Evolutionary conservation across 2,329 filamentous ascomycete species (phyloP), one percentile per base, ranked within the genome.

Genomic region (Thelonectria rubi): DNA sequence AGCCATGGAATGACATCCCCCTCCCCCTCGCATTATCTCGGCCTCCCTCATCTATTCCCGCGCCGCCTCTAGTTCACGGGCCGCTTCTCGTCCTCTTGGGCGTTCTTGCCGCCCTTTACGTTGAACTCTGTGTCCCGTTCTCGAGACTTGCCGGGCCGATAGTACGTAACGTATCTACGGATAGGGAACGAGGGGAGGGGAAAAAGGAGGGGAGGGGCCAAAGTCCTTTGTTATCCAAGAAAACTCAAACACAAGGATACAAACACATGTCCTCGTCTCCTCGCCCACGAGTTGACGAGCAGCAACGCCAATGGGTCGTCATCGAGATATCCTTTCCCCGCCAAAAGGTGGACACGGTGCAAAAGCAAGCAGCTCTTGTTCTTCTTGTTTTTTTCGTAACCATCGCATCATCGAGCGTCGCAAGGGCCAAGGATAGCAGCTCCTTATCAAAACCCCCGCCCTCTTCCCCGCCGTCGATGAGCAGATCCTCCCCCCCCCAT

Each of bases 121-220:
- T 52, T 48, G 58, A 61, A 65, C 56, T 57, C 42, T 62, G 37
- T n/a, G n/a, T n/a, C n/a, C n/a, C n/a, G n/a, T n/a, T n/a, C n/a
- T 69, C 47, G 61, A 70, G 60, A 63, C 58, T 69, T 69, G 66
- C 69, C 64, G 53, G 32, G 32, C 32, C 32, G 32, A 24, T 24
- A 24, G n/a, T 24, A 24, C 24, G 24, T 24, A 24, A 24, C 24
- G 24, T 24, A 24, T 24, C 24, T 7, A n/a, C n/a, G n/a, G n/a
- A n/a, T n/a, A n/a, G n/a, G n/a, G n/a, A 34, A 8, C 32, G 32
- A 34, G 32, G 32, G 9, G 32, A 12, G 32, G 24, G 24, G 24
- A 24, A 7, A 4, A 24, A 24, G 24, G 4, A 4, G 4, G 7
- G 24, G 7, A 7, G 24, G 24, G 24, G 24, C 4, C 24, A 7